Conservation (phyloP, 345 rosid species). For the Hirschfeldia incana region DNA sequence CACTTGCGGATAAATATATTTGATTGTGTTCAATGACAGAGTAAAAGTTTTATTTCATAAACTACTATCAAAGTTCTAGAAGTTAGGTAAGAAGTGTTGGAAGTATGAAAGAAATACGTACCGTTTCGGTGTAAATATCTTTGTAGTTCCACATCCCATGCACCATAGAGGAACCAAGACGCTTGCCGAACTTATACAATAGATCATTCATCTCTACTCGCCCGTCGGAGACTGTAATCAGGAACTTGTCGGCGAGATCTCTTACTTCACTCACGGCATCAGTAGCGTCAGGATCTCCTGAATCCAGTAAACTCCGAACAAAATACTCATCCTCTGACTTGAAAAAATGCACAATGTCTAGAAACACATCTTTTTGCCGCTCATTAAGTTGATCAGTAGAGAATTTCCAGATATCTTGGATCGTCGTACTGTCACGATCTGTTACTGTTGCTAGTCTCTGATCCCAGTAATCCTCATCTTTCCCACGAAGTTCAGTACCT, state of each 20-base stretch:
- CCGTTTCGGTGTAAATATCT: background rate
- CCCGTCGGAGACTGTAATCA: background rate
- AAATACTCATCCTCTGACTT: background rate
- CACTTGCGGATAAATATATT: background rate
- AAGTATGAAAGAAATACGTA: background rate
- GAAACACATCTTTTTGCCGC: slow-evolving; percentile 28
- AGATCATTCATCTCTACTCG: slow-evolving; percentile 12
- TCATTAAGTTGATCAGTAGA: background rate
- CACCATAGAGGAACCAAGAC: background rate
- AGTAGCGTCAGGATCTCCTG: background rate
- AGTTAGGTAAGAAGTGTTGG: background rate
- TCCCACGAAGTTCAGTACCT: slow-evolving; percentile 6
- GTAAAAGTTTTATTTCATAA: background rate
- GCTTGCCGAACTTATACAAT: background rate
- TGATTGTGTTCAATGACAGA: background rate
- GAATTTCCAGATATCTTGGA: background rate
- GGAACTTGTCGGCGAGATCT: slow-evolving; percentile 12
- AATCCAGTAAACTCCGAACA: background rate
- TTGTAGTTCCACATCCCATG: background rate
- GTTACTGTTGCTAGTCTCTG: background rate
- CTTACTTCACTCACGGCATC: background rate
- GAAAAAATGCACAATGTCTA: slow-evolving; percentile 39
- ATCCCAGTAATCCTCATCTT: background rate
- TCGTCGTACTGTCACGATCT: background rate
- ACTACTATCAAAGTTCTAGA: background rate